Conservation (phyloP, 768 basidiomycete genomes). For the Russula sp. region DNA sequence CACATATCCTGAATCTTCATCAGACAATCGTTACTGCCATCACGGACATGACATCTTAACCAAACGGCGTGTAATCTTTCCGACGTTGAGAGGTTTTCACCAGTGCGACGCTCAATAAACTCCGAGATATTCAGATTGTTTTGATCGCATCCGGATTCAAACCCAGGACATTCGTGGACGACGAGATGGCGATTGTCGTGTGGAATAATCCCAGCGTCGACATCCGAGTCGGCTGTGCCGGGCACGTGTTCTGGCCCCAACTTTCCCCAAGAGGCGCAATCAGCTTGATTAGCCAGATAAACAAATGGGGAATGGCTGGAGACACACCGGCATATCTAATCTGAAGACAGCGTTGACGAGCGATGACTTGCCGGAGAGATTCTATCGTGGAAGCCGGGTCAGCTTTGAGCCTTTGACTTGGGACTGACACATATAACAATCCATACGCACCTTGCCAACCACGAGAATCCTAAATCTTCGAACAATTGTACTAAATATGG, state of each 20-base stretch:
- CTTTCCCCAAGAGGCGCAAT: not conserved
- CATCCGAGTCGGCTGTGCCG: not conserved
- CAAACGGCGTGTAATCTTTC: slow-evolving; percentile 18
- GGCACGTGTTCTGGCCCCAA: too few species aligned
- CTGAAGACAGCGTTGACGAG: slow-evolving; percentile 6
- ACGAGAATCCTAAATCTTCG: slow-evolving; percentile 14
- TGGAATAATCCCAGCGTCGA: not conserved
- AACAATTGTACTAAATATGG: not conserved
- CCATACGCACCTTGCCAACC: slow-evolving; percentile 8
- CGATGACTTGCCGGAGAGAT: slow-evolving; percentile 10
- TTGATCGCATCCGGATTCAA: not conserved
- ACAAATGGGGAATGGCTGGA: not conserved
- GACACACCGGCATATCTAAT: not conserved
- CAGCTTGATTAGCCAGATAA: not conserved
- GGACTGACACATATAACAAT: too few species aligned
- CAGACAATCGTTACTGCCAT: not conserved
- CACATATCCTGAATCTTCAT: slow-evolving; percentile 7
- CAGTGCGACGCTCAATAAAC: not conserved
- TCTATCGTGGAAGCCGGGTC: not conserved
- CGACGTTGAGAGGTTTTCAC: not conserved
- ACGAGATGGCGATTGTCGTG: not conserved
- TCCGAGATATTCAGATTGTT: not conserved
- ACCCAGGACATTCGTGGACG: slow-evolving; percentile 9
- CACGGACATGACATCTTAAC: not conserved
- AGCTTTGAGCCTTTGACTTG: too few species aligned